These are phyloP conservation scores for Draba incana DNA, from an alignment of 345 rosid species.

Conservation along the genomic window DNA sequence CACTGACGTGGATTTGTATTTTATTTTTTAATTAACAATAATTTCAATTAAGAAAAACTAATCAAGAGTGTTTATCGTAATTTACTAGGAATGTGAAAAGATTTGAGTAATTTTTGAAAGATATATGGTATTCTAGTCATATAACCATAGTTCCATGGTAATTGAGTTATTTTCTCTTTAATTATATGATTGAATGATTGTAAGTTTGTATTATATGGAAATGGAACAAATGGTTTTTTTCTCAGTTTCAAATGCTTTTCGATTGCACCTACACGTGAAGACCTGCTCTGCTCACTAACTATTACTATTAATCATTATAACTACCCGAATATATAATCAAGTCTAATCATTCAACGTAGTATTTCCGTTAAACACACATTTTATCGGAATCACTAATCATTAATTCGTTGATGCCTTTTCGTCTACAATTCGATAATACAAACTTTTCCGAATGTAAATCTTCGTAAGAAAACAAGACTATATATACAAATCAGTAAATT, in stretches of 20 bases:
- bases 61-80: too few species aligned
- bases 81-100: too few species aligned
- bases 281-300: slow-evolving; percentile 17
- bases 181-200: slow-evolving; percentile 7
- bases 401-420: slow-evolving; percentile 10
- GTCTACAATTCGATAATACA: slow-evolving; percentile 11
- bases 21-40: too few species aligned
- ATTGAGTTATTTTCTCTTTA: too few species aligned
- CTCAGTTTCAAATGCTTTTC: slow-evolving; percentile 28
- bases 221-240: slow-evolving; percentile 3
- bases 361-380: slow-evolving; percentile 30
- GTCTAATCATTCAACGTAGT: slow-evolving; percentile 30
- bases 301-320: not conserved
- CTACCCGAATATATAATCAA: slow-evolving; percentile 31
- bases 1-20: too few species aligned
- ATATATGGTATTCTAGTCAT: too few species aligned
- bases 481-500: not conserved
- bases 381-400: slow-evolving; percentile 16
- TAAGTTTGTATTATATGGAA: not conserved
- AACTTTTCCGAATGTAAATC: not conserved
- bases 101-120: too few species aligned
- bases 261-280: slow-evolving; percentile 43
- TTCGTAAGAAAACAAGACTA: not conserved
- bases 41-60: too few species aligned
- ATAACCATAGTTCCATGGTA: too few species aligned